phyloP scores from a whole-genome alignment of 2,329 filamentous ascomycete species.

The Coleophoma cylindrospora region DNA sequence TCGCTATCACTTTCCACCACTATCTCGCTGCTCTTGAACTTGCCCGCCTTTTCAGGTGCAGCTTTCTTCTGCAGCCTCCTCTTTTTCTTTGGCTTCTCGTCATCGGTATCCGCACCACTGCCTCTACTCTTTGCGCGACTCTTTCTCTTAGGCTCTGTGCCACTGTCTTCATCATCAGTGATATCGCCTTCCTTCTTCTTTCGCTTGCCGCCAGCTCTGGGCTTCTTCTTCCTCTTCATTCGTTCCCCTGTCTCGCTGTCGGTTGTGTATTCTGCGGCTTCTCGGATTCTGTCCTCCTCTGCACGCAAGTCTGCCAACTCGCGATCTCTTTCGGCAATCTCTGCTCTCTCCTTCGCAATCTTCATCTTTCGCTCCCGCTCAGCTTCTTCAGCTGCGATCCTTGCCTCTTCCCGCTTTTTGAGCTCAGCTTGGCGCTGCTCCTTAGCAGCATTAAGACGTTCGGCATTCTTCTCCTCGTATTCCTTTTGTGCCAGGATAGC shows the following conservation, averaged over 20 bases:
- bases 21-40: conserved; percentile 28
- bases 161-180: conserved; percentile 26
- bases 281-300: conserved; percentile 62
- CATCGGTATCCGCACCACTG: conserved; percentile 24
- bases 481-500: conserved; percentile 79
- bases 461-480: conserved; percentile 89
- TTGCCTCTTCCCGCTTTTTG: conserved; percentile 70
- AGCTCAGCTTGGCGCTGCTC: conserved; percentile 78
- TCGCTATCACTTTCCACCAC: conserved; percentile 28
- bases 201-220: conserved; percentile 32
- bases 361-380: conserved; percentile 73
- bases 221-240: conserved; percentile 71
- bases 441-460: conserved; percentile 77
- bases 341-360: conserved; percentile 80
- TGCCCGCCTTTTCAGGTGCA: conserved; percentile 17
- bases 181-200: conserved; percentile 32
- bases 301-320: conserved; percentile 65
- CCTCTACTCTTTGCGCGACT: conserved; percentile 14
- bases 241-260: conserved; percentile 79
- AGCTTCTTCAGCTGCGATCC: conserved; percentile 59
- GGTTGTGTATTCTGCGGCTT: conserved; percentile 75
- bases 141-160: conserved; percentile 18
- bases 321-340: conserved; percentile 72
- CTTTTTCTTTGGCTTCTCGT: conserved; percentile 30
- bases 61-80: conserved; percentile 25